Percentiles rank a stretch among this genome's conserved stretches.
Evolutionary conservation across 176 grass and related monocot genomes (phyloP).

Genomic region (Carex parvula): DNA sequence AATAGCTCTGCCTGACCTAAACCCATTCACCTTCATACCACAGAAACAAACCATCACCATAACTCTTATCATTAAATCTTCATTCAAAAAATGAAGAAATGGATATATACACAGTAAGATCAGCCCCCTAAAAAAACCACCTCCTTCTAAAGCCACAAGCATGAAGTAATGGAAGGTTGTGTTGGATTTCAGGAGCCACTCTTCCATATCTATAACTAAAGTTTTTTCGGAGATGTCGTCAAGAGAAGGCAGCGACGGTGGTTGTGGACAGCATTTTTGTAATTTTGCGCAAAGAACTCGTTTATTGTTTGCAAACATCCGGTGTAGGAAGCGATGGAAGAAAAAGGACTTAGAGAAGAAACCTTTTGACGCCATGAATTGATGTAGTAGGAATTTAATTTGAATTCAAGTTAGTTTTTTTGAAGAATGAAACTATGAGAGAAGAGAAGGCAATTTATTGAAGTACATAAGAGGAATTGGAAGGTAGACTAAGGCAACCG

Average conservation of each 20-base stretch:
- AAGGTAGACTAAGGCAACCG: constrained; percentile 1
- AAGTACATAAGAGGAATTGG: not conserved
- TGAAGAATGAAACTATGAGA: not conserved
- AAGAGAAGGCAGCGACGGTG: not conserved
- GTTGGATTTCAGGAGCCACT: constrained; percentile 46
- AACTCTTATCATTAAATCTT: constrained; percentile 26
- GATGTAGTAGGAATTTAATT: not conserved
- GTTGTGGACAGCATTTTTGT: not conserved
- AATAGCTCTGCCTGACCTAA: constrained; percentile 40
- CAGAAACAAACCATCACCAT: constrained; percentile 64
- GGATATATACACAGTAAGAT: constrained; percentile 49
- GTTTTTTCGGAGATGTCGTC: constrained; percentile 37
- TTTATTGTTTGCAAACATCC: constrained; percentile 29
- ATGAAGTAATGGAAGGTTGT: constrained; percentile 74
- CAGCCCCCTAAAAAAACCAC: constrained; percentile 49
- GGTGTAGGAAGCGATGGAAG: constrained; percentile 29
- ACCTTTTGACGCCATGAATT: constrained; percentile 22
- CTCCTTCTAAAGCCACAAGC: constrained; percentile 74
- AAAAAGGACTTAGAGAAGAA: constrained; percentile 39
- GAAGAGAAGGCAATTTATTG: not conserved
- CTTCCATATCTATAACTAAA: constrained; percentile 55
- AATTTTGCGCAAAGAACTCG: not conserved
- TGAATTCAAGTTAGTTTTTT: not conserved
- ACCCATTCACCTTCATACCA: constrained; percentile 47
- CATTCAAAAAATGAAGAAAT: constrained; percentile 26